phyloP scores from a whole-genome alignment of 352 stramenopile genomes.

The Globisporangium spinosum region DNA sequence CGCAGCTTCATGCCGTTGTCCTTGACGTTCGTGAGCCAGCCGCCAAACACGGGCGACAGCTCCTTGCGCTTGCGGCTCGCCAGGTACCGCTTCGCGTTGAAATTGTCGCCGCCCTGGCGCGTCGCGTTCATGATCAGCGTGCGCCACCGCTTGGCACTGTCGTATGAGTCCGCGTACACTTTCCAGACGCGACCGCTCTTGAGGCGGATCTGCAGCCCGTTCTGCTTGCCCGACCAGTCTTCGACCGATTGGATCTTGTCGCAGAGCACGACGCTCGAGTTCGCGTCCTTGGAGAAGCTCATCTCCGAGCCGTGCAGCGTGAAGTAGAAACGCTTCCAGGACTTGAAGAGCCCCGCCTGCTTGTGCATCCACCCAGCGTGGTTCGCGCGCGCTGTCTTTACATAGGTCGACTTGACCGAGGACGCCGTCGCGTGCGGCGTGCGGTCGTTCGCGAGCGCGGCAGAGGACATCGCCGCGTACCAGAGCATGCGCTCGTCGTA shows the following conservation, averaged over 20 bases:
- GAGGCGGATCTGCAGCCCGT: constrained; percentile 63
- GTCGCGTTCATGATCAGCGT: constrained; percentile 53
- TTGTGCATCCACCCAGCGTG: constrained; percentile 80
- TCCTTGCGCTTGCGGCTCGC: constrained; percentile 63
- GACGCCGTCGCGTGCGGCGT: constrained; percentile 27
- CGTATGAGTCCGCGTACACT: constrained; percentile 70
- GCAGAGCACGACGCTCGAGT: constrained; percentile 50
- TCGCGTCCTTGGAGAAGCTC: constrained; percentile 71
- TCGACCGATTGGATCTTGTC: constrained; percentile 58
- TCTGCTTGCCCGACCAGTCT: constrained; percentile 67
- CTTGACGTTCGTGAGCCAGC: constrained; percentile 68
- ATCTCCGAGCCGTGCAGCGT: constrained; percentile 75
- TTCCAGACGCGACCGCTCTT: constrained; percentile 67
- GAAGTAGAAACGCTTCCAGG: constrained; percentile 79
- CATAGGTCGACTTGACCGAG: constrained; percentile 69
- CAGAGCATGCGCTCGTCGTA: constrained; percentile 85
- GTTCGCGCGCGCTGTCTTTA: constrained; percentile 69
- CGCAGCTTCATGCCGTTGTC: constrained; percentile 38
- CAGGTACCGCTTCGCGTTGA: constrained; percentile 70
- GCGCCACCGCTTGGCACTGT: constrained; percentile 73
- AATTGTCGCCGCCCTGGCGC: constrained; percentile 40
- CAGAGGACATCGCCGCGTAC: constrained; percentile 68
- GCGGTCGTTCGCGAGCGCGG: constrained; percentile 43
- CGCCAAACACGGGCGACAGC: constrained; percentile 62
- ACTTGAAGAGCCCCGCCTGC: constrained; percentile 73